Conservation (phyloP, 73 alveolate genomes). For the Uronychia binucleata region DNA sequence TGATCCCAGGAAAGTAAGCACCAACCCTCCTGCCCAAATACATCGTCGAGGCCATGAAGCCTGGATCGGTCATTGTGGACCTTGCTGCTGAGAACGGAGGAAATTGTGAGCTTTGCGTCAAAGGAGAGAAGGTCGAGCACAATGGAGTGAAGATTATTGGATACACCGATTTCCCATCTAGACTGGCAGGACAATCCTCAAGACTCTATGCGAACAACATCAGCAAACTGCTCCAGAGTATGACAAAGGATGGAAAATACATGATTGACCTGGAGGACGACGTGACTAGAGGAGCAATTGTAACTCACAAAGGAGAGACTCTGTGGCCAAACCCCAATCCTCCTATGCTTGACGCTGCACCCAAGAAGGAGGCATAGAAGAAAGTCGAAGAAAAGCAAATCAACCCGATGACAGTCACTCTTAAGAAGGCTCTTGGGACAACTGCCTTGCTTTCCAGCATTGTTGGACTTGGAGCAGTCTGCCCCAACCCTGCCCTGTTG, state of each 20-base stretch:
- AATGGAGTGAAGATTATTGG: slow-evolving; percentile 86
- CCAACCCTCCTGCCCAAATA: slow-evolving; percentile 71
- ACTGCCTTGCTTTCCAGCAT: slow-evolving; percentile 65
- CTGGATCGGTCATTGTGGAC: slow-evolving; percentile 81
- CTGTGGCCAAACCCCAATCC: slow-evolving; percentile 63
- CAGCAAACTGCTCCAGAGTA: slow-evolving; percentile 49
- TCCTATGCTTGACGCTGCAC: slow-evolving; percentile 24
- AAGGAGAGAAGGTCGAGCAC: slow-evolving; percentile 46
- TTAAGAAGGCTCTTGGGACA: slow-evolving; percentile 11
- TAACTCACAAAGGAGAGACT: slow-evolving; percentile 49
- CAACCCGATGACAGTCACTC: background rate
- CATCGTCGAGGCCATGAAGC: slow-evolving; percentile 69
- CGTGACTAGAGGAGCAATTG: slow-evolving; percentile 37
- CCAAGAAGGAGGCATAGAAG: slow-evolving; percentile 5
- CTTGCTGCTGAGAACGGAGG: slow-evolving; percentile 89
- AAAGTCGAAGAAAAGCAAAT: background rate
- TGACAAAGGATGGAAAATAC: slow-evolving; percentile 16
- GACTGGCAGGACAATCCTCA: slow-evolving; percentile 65
- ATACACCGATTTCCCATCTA: slow-evolving; percentile 77
- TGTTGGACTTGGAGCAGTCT: slow-evolving; percentile 46
- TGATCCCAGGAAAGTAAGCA: slow-evolving; percentile 83
- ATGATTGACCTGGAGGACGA: slow-evolving; percentile 64
- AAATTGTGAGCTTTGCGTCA: slow-evolving; percentile 70
- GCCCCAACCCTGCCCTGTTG: slow-evolving; percentile 5
- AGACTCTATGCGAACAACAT: slow-evolving; percentile 74